Evolutionary conservation across 805 yeast species (phyloP), one percentile per base, ranked within the genome.

Genomic region (Wickerhamomyces rabaulensis): DNA sequence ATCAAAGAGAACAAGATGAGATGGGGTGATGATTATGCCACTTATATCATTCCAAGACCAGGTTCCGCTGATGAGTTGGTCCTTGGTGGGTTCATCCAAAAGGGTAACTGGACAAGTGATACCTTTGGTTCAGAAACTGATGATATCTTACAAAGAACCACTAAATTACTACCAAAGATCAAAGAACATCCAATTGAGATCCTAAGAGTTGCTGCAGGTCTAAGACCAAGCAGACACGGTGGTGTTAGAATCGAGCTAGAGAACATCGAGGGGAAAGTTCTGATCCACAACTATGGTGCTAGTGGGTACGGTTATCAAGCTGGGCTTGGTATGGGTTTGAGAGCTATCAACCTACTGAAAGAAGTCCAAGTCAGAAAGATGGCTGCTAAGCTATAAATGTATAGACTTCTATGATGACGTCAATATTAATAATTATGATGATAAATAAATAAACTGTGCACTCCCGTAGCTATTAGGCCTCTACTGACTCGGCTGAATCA

Each of bases 1-100:
- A 69, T 85, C 49, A 67, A 67, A 29, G 80, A 78, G 54, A 85
- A 84, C 60, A 65, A 64, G 50, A 58, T 79, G 70, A 66, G 78
- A 44, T 81, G 86, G 86, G 84, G 84, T n/a, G 64, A 61, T 3
- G 76, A 73, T 42, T 71, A 68, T 48, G 79, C 86, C 4, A 83
- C 89, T 1, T 86, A 86, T 54, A 71, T 81, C 43, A 86, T 86
- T 60, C 88, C 88, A 47, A 73, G 92, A 51, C 89, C 91, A 0
- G 65, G 70, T 46, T 78, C 87, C 1, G 72, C 76, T 45, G 85
- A 80, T 47, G 83, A 84, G 52, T 73, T 87, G 25, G 74, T 87
- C 39, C 70, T 87, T 17, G 95, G 95, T 23, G 95, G 95, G 1
- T 87, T 73, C 54, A 61, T 81, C 54, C 90, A 85, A 53, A 73